phyloP scores from a whole-genome alignment of 495 filamentous ascomycete species.

The Letharia columbiana region DNA sequence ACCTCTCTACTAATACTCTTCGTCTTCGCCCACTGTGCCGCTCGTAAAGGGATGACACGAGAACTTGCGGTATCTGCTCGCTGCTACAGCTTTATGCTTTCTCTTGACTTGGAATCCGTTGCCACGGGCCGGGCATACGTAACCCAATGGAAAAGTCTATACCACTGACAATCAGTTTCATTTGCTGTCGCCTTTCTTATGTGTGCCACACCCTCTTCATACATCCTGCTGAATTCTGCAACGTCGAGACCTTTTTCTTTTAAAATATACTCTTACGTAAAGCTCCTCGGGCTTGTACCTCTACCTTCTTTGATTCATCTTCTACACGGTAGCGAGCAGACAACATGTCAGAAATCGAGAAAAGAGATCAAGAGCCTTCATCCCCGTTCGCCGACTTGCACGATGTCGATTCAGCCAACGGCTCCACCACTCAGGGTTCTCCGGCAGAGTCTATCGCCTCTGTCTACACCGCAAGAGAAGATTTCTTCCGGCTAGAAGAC shows the following conservation, averaged over 20 bases:
- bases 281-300: background rate
- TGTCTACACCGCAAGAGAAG: constrained; percentile 10
- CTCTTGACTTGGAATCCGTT: background rate
- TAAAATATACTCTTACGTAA: background rate
- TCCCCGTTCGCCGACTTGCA: background rate
- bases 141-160: background rate
- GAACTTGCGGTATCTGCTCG: background rate
- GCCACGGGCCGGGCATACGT: background rate
- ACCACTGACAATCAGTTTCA: background rate
- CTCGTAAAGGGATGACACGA: background rate
- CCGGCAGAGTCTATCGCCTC: constrained; percentile 11
- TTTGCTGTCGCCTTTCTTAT: background rate
- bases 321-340: background rate
- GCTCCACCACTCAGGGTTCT: constrained; percentile 8
- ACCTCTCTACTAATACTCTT: background rate
- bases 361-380: background rate
- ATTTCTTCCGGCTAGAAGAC: constrained; percentile 15
- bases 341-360: background rate
- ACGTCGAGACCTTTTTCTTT: background rate
- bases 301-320: background rate
- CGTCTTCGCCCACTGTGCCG: background rate
- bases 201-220: background rate
- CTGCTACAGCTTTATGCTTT: background rate
- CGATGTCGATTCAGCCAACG: constrained; percentile 9
- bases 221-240: background rate